Base-by-base conservation (phyloP, 345 rosid genomes). In the Kernera saxatilis region DNA sequence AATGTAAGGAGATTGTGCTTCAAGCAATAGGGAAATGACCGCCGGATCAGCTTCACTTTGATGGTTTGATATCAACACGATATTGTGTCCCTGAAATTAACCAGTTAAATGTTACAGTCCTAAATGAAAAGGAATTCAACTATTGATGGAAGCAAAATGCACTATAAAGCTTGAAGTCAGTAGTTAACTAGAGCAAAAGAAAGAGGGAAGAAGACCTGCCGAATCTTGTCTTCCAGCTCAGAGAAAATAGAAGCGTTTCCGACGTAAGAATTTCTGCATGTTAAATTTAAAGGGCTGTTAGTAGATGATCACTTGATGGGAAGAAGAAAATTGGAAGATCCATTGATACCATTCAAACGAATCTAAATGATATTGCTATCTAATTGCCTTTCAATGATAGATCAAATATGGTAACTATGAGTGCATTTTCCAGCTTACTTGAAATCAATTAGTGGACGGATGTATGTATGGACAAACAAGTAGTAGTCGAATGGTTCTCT, bases 41-140 rank as follows among this genome's bases (percentile, higher is more conserved):
- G 96, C 96, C 8, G 99, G 99, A 65, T 94, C 99, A 66, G 99
- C 97, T 83, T 94, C 97, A 65, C 85, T 86, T 80, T 94, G 99
- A 84, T 94, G 99, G 81, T 94, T 94, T 77, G 99, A 89, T 70
- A 94, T 89, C 71, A 94, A 79, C 26, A 89, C 81, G 35, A 94
- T 63, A 58, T 94, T 94, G 83, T 94, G 93, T 30, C 97, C 97
- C 99, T 94, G 88, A 69, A 80, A 84, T 30, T 45, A 78, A 66
- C 12, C 41, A 59, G 9, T 64, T 8, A 10, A 48, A 23, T 70
- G 50, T 44, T 59, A 10, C 35, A 50, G 25, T 39, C 41, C 40
- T 18, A 21, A 32, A 30, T 27, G 36, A 6, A 69, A 53, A 67
- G 17, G 43, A 51, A 11, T 13, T 51, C 52, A 75, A 65, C 55